Base-by-base conservation (phyloP, 495 filamentous ascomycete species). In the Aspergillus coremiiformis region DNA sequence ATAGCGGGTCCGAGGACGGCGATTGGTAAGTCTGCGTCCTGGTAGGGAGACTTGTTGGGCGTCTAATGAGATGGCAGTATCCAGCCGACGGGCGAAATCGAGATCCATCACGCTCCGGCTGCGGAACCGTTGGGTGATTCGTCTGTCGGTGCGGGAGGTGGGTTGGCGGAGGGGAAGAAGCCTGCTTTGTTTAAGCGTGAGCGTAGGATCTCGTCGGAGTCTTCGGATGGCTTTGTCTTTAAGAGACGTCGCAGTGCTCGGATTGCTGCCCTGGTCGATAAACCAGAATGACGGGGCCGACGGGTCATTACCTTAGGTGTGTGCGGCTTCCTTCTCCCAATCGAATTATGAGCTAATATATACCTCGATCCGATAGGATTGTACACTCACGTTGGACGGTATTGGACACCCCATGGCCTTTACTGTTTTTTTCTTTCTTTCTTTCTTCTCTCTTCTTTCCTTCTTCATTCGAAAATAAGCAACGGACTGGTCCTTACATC, bases 241-340 rank as follows among this genome's bases (percentile, higher is more conserved):
- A 43, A 51, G 48, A 11, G 48, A 30, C 48, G 48, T 19, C 48
- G 48, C 37, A 51, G 48, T 30, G 48, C 48, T 29, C 48, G 48
- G 20, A 42, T 51, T 24, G 48, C 48, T 10, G 37, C 35, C 9
- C 12, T 45, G 23, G 11, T 39, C 21, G 9, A 32, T 5, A 26
- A 24, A 24, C 4, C 33, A 4, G 29, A 11, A 6, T 32, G 23
- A 33, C 12, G 23, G 19, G 27, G 20, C 7, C 15, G 4, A 17
- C 5, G 1, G 12, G 5, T 35, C 10, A 5, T 14, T 5, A 14
- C 4, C n/a, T 8, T 27, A 8, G 32, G 32, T 35, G 32, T n/a
- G 32, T 35, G 12, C n/a, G 32, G 2, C 32, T 35, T 35, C 14
- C 12, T 35, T 15, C 27, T 30, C 12, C 27, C n/a, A n/a, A n/a